Percentiles rank a stretch among this genome's conserved stretches.
Evolutionary conservation across 2,329 filamentous ascomycete species (phyloP).

Genomic region (Penicillium sp.): DNA sequence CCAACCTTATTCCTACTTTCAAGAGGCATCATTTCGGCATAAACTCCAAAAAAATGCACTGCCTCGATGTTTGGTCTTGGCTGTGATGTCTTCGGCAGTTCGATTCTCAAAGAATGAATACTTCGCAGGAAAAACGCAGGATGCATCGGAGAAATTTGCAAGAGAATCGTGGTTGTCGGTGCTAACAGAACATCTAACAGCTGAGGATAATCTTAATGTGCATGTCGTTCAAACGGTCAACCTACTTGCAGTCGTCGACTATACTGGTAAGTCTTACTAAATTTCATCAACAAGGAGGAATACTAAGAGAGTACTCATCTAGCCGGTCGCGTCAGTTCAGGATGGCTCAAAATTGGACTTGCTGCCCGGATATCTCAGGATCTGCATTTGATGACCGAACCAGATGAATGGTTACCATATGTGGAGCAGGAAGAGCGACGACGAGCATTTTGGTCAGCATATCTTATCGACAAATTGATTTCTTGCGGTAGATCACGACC

Average conservation of each 20-base stretch:
- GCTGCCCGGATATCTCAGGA: conserved; percentile 63
- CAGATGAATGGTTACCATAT: conserved; percentile 13
- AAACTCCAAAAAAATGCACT: conserved; percentile 24
- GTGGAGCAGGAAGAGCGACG: conserved; percentile 31
- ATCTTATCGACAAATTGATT: conserved; percentile 32
- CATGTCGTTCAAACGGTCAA: conserved; percentile 40
- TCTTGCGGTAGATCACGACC: conserved; percentile 27
- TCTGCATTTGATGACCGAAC: conserved; percentile 34
- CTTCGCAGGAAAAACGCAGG: conserved; percentile 23
- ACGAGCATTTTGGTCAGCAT: conserved; percentile 33
- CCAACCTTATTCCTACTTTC: conserved; percentile 42
- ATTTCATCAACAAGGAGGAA: not conserved
- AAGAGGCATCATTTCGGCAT: conserved; percentile 35
- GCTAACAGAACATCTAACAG: conserved; percentile 35
- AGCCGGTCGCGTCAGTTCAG: conserved; percentile 34
- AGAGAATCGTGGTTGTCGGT: conserved; percentile 37
- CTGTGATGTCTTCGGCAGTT: conserved; percentile 33
- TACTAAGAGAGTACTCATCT: not conserved
- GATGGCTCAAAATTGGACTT: conserved; percentile 40
- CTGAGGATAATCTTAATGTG: conserved; percentile 32
- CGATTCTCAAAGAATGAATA: conserved; percentile 32
- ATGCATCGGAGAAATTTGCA: conserved; percentile 30
- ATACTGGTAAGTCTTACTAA: conserved; percentile 31
- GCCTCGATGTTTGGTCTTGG: conserved; percentile 33
- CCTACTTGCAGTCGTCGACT: conserved; percentile 41